Evolutionary conservation across 345 rosid species (phyloP), one percentile per base, ranked within the genome.

Genomic region (Populus simonii): DNA sequence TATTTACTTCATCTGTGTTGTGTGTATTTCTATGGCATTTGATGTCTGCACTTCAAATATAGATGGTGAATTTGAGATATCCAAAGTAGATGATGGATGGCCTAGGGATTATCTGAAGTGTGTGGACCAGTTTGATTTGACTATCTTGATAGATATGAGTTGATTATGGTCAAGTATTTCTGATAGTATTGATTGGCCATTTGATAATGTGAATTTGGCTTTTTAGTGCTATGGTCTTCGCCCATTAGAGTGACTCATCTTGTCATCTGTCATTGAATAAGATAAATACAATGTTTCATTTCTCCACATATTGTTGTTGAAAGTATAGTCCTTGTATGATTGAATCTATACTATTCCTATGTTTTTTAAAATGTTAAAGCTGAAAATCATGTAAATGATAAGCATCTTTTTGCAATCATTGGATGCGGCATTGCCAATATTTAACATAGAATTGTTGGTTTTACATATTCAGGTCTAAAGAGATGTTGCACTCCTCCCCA

Each of bases 401-500:
- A 4, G 16, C 17, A 8, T 66, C 10, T 49, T 15, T 70, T 16
- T 45, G 25, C 62, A 72, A 20, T 41, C 66, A 29, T 73, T 57
- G 66, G 27, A n/a, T 38, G 17, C 67, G 49, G 23, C 38, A 0
- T 38, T 66, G 33, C 71, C 41, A 8, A 39, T 17, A 53, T 20
- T 79, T 6, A 74, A 71, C 2, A 29, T 75, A 23, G 35, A 63
- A 62, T 55, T 7, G 2, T 8, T 35, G 25, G 67, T 74, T 20
- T 74, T 29, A 38, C 43, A 20, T 55, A 12, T 36, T 72, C 83
- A 93, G 97, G 81, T 84, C 76, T 55, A 68, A 77, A 7, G 87
- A 88, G 72, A 67, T 88, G 25, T n/a, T 87, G 66, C 61, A 22
- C 25, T 85, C 91, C 9, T 84, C 83, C 87, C 70, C 84, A 53